Conservation (phyloP, 2,329 filamentous ascomycete genomes). For the Amauroascus niger region DNA sequence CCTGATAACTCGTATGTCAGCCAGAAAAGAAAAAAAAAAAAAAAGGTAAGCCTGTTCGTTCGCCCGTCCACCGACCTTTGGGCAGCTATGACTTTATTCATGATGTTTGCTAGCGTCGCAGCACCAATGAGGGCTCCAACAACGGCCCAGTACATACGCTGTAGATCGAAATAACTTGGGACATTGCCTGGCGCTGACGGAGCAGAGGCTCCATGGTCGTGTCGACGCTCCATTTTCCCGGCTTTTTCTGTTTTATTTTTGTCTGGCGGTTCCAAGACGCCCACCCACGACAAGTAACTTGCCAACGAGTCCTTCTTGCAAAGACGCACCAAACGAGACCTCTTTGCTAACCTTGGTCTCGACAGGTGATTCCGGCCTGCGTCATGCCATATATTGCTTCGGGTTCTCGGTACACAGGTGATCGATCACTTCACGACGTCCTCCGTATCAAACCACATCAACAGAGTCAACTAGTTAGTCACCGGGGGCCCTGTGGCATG, state of each 20-base stretch:
- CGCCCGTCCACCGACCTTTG: constrained; percentile 39
- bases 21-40: background rate
- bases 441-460: too few relatives aligned
- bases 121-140: constrained; percentile 34
- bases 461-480: too few relatives aligned
- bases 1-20: constrained; percentile 25
- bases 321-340: too few relatives aligned
- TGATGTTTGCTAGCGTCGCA: constrained; percentile 31
- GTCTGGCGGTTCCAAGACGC: background rate
- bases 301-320: too few relatives aligned
- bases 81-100: constrained; percentile 41
- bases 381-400: background rate
- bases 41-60: too few relatives aligned
- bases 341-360: background rate
- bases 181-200: constrained; percentile 20
- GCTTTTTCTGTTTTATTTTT: too few relatives aligned
- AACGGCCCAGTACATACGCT: constrained; percentile 46
- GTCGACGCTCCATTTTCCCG: constrained; percentile 1
- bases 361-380: background rate
- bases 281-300: too few relatives aligned
- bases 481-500: too few relatives aligned
- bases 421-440: too few relatives aligned
- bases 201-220: background rate
- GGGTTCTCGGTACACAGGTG: background rate
- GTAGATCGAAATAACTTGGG: constrained; percentile 40